Conservation (phyloP, 352 stramenopile genomes). For the Phytophthora hybrid region DNA sequence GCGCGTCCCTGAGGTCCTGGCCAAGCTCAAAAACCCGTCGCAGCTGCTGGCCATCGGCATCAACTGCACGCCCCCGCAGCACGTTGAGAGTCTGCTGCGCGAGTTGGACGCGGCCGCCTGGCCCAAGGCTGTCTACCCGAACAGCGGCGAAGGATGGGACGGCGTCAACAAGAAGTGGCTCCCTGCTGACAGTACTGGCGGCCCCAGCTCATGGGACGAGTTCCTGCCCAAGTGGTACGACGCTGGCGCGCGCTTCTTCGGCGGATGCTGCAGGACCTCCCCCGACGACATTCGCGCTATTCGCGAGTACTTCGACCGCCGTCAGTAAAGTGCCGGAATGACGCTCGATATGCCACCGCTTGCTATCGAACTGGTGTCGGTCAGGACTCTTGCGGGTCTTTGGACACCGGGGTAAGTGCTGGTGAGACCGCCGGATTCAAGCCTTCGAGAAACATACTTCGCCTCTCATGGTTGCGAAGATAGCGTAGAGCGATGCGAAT, state of each 20-base stretch:
- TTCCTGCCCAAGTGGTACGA: slow-evolving; percentile 73
- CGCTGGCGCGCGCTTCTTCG: slow-evolving; percentile 79
- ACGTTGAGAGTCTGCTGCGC: slow-evolving; percentile 71
- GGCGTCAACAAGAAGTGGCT: slow-evolving; percentile 79
- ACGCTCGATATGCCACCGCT: slow-evolving; percentile 32
- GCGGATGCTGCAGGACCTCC: slow-evolving; percentile 84
- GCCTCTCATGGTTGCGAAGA: slow-evolving; percentile 41
- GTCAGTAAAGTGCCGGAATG: slow-evolving; percentile 23
- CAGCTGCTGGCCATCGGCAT: slow-evolving; percentile 81
- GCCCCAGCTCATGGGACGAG: slow-evolving; percentile 59
- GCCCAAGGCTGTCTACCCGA: slow-evolving; percentile 83
- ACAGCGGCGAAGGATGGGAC: slow-evolving; percentile 88
- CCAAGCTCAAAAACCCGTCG: slow-evolving; percentile 57
- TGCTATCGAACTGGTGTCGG: slow-evolving; percentile 22
- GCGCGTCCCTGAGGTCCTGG: slow-evolving; percentile 50
- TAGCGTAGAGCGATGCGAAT: slow-evolving; percentile 31
- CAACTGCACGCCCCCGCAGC: slow-evolving; percentile 86
- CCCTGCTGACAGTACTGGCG: slow-evolving; percentile 45
- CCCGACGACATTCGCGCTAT: slow-evolving; percentile 76
- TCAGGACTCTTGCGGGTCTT: slow-evolving; percentile 1
- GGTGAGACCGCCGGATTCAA: slow-evolving; percentile 37
- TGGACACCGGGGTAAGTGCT: slow-evolving; percentile 25
- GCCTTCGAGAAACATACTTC: slow-evolving; percentile 24
- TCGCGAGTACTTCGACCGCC: slow-evolving; percentile 57
- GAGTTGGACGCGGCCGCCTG: slow-evolving; percentile 49